Percentiles rank a stretch among this genome's conserved stretches.
phyloP scores from a whole-genome alignment of 768 basidiomycete species.

The Infundibulicybe gibba region DNA sequence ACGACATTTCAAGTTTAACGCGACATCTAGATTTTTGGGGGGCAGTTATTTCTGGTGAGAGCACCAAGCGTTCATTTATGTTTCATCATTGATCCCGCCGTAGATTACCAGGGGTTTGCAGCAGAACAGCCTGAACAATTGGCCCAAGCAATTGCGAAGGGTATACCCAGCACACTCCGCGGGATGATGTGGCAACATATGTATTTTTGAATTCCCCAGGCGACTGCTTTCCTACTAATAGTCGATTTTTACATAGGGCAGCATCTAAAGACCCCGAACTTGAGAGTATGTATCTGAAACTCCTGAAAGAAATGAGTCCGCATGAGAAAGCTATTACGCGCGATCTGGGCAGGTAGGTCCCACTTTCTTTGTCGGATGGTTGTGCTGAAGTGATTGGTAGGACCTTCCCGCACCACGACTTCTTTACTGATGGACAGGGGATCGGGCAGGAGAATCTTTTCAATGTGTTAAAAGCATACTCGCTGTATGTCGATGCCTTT shows the following conservation, averaged over 20 bases:
- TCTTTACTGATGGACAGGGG: conserved; percentile 92
- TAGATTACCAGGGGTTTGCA: conserved; percentile 90
- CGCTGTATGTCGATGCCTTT: conserved; percentile 52
- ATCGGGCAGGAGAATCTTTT: conserved; percentile 97
- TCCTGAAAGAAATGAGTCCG: conserved; percentile 78
- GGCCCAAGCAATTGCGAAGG: conserved; percentile 86
- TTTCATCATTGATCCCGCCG: conserved; percentile 2
- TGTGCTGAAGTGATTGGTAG: conserved; percentile 29
- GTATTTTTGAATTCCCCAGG: conserved; percentile 32
- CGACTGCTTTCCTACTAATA: conserved; percentile 5
- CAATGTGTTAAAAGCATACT: conserved; percentile 97
- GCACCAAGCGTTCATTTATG: background rate
- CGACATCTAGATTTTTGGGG: conserved; percentile 86
- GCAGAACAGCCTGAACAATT: conserved; percentile 72
- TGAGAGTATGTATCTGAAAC: conserved; percentile 75
- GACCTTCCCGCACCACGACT: conserved; percentile 96
- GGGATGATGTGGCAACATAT: conserved; percentile 98
- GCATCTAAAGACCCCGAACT: conserved; percentile 90
- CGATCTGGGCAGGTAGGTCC: conserved; percentile 76
- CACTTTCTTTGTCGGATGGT: conserved; percentile 7
- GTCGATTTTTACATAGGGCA: conserved; percentile 47
- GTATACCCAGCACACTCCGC: conserved; percentile 83
- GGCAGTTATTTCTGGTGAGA: conserved; percentile 78
- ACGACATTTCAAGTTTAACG: background rate
- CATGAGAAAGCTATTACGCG: conserved; percentile 95